These are phyloP conservation scores for Wakefieldia striispora DNA, from an alignment of 768 basidiomycete genomes.

Conservation along the genomic window DNA sequence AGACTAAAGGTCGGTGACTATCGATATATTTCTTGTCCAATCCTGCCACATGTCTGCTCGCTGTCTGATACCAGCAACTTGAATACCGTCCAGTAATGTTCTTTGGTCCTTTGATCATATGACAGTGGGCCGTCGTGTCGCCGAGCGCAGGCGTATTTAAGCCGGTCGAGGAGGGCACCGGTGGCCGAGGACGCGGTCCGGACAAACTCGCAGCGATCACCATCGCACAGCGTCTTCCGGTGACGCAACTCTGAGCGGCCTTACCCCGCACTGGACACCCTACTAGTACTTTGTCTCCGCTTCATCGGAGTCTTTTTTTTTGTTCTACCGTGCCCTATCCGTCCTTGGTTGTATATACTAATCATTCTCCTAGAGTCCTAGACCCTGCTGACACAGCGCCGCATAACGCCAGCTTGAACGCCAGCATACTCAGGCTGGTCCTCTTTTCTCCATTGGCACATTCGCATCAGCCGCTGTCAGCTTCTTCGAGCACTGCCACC, in stretches of 20 bases:
- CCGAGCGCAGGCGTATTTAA: neutral
- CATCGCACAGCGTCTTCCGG: constrained; percentile 40
- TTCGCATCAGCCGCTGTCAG: constrained; percentile 22
- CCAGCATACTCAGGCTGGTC: constrained; percentile 8
- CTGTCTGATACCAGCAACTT: neutral
- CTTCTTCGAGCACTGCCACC: constrained; percentile 39
- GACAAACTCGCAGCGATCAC: constrained; percentile 18
- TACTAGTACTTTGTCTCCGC: constrained; percentile 17
- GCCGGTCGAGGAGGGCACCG: constrained; percentile 2
- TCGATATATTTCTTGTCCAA: constrained; percentile 5
- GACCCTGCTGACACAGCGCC: constrained; percentile 11
- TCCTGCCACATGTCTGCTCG: neutral
- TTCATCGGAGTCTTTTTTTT: no score
- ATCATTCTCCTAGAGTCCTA: constrained; percentile 13
- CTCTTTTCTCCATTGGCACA: constrained; percentile 8
- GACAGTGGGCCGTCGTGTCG: constrained; percentile 21
- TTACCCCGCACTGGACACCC: constrained; percentile 16
- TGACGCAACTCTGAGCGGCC: constrained; percentile 45
- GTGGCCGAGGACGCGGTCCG: neutral
- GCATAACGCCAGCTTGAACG: constrained; percentile 7
- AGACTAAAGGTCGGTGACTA: constrained; percentile 22
- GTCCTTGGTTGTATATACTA: constrained; percentile 1
- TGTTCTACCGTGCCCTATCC: neutral
- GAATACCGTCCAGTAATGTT: no score
- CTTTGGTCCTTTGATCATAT: no score